phyloP scores from a whole-genome alignment of 2,329 filamentous ascomycete genomes.

The Pseudocercospora musae region DNA sequence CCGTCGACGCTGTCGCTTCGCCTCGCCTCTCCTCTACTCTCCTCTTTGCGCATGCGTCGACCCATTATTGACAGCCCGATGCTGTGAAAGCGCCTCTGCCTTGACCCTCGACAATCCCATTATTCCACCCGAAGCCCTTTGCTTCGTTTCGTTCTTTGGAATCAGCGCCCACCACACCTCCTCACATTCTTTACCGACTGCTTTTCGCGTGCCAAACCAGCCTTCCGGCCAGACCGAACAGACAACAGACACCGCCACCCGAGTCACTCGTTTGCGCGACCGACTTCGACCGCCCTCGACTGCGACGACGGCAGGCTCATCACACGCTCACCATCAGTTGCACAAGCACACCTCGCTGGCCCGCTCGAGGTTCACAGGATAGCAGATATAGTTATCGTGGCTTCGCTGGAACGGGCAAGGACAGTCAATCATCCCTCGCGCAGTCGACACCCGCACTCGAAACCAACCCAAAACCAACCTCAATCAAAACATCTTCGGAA shows the following conservation, averaged over 20 bases:
- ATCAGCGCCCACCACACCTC: constrained; percentile 13
- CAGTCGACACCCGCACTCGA: constrained; percentile 16
- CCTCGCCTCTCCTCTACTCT: constrained; percentile 1
- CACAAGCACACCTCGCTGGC: constrained; percentile 4
- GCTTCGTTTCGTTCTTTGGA: constrained; percentile 18
- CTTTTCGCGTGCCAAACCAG: constrained; percentile 14
- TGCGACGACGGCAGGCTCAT: neutral
- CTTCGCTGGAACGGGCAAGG: constrained; percentile 21
- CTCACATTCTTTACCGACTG: constrained; percentile 15
- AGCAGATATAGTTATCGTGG: constrained; percentile 23
- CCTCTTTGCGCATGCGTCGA: constrained; percentile 7
- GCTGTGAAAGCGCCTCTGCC: constrained; percentile 13
- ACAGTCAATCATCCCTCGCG: constrained; percentile 11
- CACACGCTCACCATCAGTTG: constrained; percentile 1
- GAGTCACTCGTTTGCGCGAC: neutral
- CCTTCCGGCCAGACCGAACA: constrained; percentile 2
- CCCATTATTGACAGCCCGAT: constrained; percentile 9
- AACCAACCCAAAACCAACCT: constrained; percentile 8
- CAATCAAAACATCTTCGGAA: constrained; percentile 9
- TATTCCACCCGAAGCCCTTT: constrained; percentile 18
- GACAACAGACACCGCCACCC: constrained; percentile 9
- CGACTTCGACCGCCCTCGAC: neutral
- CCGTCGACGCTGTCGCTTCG: constrained; percentile 1
- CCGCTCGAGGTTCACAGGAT: neutral
- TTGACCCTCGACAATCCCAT: constrained; percentile 11